phyloP scores from a whole-genome alignment of 495 filamentous ascomycete genomes.

The Hypoxylon perforatum region DNA sequence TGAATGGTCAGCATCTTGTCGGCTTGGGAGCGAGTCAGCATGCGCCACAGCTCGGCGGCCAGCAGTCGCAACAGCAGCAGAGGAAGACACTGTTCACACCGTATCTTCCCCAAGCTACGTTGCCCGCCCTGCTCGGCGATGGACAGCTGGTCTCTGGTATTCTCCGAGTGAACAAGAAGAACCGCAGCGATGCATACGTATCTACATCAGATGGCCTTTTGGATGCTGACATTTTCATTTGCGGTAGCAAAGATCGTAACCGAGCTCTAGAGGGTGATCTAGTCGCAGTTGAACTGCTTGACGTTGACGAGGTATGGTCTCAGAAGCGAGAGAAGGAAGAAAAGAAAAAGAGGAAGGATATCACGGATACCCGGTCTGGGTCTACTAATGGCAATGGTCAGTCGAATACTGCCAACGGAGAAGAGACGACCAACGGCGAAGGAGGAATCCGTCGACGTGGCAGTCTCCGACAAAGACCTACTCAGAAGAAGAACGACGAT shows the following conservation, averaged over 20 bases:
- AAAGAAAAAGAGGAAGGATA: slow-evolving; percentile 99
- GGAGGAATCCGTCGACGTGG: slow-evolving; percentile 92
- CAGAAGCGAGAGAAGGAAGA: slow-evolving; percentile 99
- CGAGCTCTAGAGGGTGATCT: slow-evolving; percentile 94
- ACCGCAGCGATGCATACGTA: slow-evolving; percentile 97
- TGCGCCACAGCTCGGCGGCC: slow-evolving; percentile 71
- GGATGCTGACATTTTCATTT: slow-evolving; percentile 99
- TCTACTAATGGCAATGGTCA: slow-evolving; percentile 78
- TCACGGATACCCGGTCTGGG: slow-evolving; percentile 85
- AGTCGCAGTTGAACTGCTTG: slow-evolving; percentile 94
- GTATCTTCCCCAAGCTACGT: slow-evolving; percentile 93
- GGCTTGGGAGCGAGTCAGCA: slow-evolving; percentile 81
- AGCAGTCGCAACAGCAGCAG: slow-evolving; percentile 86
- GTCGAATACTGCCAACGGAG: slow-evolving; percentile 67
- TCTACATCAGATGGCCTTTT: slow-evolving; percentile 86
- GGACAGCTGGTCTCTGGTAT: slow-evolving; percentile 96
- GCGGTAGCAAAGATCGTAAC: slow-evolving; percentile 97
- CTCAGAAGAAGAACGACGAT: slow-evolving; percentile 99
- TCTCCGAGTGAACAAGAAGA: slow-evolving; percentile 99
- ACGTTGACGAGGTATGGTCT: slow-evolving; percentile 98
- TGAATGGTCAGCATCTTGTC: slow-evolving; percentile 78
- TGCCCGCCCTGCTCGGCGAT: slow-evolving; percentile 89
- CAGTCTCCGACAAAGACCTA: slow-evolving; percentile 94
- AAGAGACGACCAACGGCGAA: slow-evolving; percentile 73
- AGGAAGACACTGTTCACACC: slow-evolving; percentile 98